These are phyloP conservation scores for Avicennia marina DNA, from an alignment of 257 asterid genomes.

Conservation along the genomic window DNA sequence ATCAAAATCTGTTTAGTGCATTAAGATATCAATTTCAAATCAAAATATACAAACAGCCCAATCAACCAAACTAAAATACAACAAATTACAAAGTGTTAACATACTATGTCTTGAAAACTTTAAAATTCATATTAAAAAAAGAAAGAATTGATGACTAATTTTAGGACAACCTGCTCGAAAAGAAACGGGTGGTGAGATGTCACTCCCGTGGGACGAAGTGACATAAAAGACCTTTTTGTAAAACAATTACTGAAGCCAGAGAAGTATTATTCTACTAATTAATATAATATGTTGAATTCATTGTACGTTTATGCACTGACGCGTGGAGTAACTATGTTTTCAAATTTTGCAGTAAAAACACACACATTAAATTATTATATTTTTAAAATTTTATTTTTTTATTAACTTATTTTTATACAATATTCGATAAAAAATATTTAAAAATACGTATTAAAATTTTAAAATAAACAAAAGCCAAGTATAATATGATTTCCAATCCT, in stretches of 20 bases:
- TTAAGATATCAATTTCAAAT: too few species aligned
- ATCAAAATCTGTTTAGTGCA: too few species aligned
- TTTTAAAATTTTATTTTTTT: too few species aligned
- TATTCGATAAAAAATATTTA: too few species aligned
- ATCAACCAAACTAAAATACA: too few species aligned
- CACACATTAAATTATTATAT: too few species aligned
- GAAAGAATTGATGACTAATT: not conserved
- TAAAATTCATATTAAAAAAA: not conserved
- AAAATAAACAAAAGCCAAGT: too few species aligned
- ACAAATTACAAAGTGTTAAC: too few species aligned
- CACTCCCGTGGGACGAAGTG: conserved; percentile 68
- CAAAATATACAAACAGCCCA: too few species aligned
- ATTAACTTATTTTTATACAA: too few species aligned
- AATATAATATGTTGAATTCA: conserved; percentile 9
- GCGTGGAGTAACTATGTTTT: conserved; percentile 28
- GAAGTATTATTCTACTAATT: conserved; percentile 15
- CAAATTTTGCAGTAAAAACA: conserved; percentile 12
- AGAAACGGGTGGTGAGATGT: conserved; percentile 63
- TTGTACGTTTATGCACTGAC: conserved; percentile 23
- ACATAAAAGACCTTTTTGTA: conserved; percentile 41
- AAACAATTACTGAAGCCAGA: conserved; percentile 29
- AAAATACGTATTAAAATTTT: too few species aligned
- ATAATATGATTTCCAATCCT: too few species aligned
- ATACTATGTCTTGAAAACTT: not conserved
- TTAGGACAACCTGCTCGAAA: not conserved